Conservation (phyloP, 2,329 filamentous ascomycete genomes). For the Fusarium veterinarium region DNA sequence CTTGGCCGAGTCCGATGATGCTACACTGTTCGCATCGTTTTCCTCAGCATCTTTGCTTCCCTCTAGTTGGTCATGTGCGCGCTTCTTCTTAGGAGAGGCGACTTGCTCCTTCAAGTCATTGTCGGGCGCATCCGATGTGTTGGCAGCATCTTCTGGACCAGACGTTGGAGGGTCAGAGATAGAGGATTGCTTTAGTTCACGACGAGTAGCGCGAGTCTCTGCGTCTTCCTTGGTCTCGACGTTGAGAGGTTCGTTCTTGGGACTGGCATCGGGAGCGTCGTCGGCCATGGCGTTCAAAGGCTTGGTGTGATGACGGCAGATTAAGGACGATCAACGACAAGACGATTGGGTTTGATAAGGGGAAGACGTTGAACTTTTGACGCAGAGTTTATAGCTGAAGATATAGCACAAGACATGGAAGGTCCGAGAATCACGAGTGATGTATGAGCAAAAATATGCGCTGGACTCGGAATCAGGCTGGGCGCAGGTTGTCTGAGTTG, state of each 20-base stretch:
- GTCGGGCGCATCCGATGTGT: conserved; percentile 48
- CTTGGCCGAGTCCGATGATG: conserved; percentile 59
- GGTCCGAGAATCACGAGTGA: background rate
- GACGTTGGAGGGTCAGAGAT: conserved; percentile 63
- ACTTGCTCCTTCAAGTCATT: conserved; percentile 61
- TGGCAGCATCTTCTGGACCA: conserved; percentile 46
- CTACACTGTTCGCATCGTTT: conserved; percentile 57
- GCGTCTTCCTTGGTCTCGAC: conserved; percentile 66
- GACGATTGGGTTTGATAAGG: conserved; percentile 2
- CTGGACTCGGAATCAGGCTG: conserved; percentile 30
- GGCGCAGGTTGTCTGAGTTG: conserved; percentile 35
- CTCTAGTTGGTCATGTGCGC: conserved; percentile 69
- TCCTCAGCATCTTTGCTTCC: conserved; percentile 56
- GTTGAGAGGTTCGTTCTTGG: conserved; percentile 50
- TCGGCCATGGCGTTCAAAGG: conserved; percentile 56
- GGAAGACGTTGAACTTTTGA: background rate
- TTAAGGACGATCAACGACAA: conserved; percentile 3
- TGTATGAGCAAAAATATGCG: conserved; percentile 6
- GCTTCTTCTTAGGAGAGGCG: conserved; percentile 74
- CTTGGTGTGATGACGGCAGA: conserved; percentile 32
- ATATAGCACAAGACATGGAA: background rate
- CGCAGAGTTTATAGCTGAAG: background rate
- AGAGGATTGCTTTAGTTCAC: conserved; percentile 72
- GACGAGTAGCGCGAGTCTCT: conserved; percentile 71
- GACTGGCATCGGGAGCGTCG: conserved; percentile 56